Conservation (phyloP, 1,284 basidiomycete genomes). For the Sanghuangporus weigelae region DNA sequence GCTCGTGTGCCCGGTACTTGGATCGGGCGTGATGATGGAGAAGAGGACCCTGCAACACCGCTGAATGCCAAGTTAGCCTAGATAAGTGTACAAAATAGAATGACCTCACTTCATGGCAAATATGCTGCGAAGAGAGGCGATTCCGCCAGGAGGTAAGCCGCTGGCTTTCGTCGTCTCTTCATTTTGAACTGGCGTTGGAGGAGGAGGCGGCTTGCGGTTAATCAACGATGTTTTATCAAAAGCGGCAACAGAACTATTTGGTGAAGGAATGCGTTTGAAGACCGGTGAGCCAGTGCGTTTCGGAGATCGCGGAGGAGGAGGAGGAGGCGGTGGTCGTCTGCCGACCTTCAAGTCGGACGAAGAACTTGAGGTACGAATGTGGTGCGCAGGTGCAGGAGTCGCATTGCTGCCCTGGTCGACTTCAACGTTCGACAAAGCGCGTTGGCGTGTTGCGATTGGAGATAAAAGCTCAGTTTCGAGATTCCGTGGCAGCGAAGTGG, state of each 20-base stretch:
- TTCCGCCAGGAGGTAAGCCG: conserved; percentile 21
- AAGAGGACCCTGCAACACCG: background rate
- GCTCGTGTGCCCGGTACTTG: conserved; percentile 8
- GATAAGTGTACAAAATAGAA: conserved; percentile 12
- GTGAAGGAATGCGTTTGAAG: conserved; percentile 26
- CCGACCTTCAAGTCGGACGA: conserved; percentile 45
- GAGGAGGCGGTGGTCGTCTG: conserved; percentile 54
- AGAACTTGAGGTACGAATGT: conserved; percentile 42
- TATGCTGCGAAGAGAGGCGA: conserved; percentile 42
- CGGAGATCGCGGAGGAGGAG: conserved; percentile 44
- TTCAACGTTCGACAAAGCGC: conserved; percentile 33
- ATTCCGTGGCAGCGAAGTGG: conserved; percentile 9
- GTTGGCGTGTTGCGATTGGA: conserved; percentile 33
- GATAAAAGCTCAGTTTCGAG: conserved; percentile 19
- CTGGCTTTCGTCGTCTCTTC: background rate
- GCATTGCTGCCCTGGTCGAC: conserved; percentile 16
- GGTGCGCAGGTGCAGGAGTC: conserved; percentile 19
- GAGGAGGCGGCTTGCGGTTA: conserved; percentile 26
- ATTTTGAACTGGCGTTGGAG: conserved; percentile 20
- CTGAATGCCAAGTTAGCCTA: conserved; percentile 9
- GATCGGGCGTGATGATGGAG: conserved; percentile 4
- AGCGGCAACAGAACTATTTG: conserved; percentile 19
- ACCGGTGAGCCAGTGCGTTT: conserved; percentile 40
- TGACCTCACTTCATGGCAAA: conserved; percentile 42
- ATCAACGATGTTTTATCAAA: conserved; percentile 23